Base-by-base conservation (phyloP, 1,284 basidiomycete species). In the Ustilago xerochloae region DNA sequence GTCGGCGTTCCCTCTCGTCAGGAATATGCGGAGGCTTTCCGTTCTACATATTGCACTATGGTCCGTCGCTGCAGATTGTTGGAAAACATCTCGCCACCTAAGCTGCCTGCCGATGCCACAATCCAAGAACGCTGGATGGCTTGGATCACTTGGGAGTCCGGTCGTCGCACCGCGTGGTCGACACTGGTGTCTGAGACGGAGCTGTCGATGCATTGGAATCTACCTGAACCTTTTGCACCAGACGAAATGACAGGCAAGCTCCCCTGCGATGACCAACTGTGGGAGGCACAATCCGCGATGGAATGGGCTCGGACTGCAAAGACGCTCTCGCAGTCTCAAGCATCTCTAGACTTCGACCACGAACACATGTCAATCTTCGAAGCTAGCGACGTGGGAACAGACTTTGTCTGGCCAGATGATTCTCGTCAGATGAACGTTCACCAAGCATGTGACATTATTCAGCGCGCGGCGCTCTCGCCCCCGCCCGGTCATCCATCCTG, bases 11-110 rank as follows among this genome's bases (percentile, higher is more conserved):
- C 54, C 3, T 57, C 54, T 9, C 50, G 54, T 13, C 62, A 58
- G 24, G 62, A 64, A 38, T 58, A 58, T 26, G 54, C 62, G n/a
- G 62, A 64, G 20, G 62, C 62, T 0, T 53, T 64, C 50, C 26
- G 55, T n/a, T 36, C 32, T 6, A 59, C 63, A 35, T 58, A 65
- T 22, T 47, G 39, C 45, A 65, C 63, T 26, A 65, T 59, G 55
- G 35, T 59, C 7, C 54, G 63, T 8, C 63, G 63, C n/a, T 36
- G 45, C 18, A 53, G 63, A 20, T 30, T 58, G n/a, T 39, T 65
- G 6, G 63, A 64, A 15, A 29, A 58, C 35, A 58, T 64, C 18
- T 16, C 54, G 4, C 62, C 62, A 29, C 62, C 62, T 33, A 47
- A 28, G 16, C 13, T 63, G 12, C 43, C 62, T 12, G 35, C 16